Evolutionary conservation across 2,329 filamentous ascomycete genomes (phyloP).

Genomic region (Aspergillus caelatus): DNA sequence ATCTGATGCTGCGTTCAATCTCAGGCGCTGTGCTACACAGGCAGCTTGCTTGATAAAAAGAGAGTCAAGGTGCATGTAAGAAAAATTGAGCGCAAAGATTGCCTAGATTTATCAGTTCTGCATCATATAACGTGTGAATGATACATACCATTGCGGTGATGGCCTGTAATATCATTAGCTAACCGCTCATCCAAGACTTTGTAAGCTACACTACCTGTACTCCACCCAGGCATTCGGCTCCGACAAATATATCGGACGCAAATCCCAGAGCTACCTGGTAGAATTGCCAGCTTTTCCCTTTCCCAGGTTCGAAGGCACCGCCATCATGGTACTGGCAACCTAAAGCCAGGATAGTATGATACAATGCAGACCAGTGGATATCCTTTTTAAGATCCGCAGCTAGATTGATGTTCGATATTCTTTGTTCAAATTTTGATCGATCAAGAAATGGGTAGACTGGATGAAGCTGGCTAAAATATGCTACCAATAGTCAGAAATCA

Average conservation of each 20-base stretch:
- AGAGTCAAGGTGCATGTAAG: conserved; percentile 31
- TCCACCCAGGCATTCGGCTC: conserved; percentile 23
- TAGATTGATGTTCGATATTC: conserved; percentile 50
- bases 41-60: no score
- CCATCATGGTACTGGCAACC: conserved; percentile 39
- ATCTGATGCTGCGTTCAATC: no score
- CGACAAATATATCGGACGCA: conserved; percentile 31
- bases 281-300: conserved; percentile 40
- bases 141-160: conserved; percentile 27
- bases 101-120: conserved; percentile 25
- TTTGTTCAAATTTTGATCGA: conserved; percentile 35
- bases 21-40: no score
- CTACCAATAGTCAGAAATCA: conserved; percentile 16
- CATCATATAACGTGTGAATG: background rate
- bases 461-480: conserved; percentile 45
- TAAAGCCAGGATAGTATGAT: conserved; percentile 40
- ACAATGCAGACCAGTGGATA: conserved; percentile 50
- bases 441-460: conserved; percentile 47
- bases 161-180: conserved; percentile 17
- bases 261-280: conserved; percentile 17
- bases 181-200: background rate
- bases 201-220: conserved; percentile 14
- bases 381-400: conserved; percentile 55
- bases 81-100: conserved; percentile 40
- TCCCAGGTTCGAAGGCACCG: conserved; percentile 42